These are phyloP conservation scores for Ilex paraguariensis DNA, from an alignment of 305 asterid species.

Conservation along the genomic window DNA sequence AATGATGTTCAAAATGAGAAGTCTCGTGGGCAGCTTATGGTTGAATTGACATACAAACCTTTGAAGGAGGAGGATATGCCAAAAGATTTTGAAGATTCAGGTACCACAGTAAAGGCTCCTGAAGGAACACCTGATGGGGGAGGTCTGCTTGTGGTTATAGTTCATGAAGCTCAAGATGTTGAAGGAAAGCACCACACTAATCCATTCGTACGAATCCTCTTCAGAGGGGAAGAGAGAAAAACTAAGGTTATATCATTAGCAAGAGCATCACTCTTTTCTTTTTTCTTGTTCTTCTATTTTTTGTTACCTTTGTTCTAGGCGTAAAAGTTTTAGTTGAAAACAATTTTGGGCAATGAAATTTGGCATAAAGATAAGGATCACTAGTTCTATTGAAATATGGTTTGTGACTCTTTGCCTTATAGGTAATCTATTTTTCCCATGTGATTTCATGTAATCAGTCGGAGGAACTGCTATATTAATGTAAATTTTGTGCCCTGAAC, in stretches of 20 bases:
- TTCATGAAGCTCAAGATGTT: conserved; percentile 93
- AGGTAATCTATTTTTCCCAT: too few species aligned
- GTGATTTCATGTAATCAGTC: too few species aligned
- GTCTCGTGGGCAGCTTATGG: conserved; percentile 77
- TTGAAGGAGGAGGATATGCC: conserved; percentile 71
- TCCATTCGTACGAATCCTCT: conserved; percentile 73
- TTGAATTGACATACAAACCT: conserved; percentile 92
- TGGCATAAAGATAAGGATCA: too few species aligned
- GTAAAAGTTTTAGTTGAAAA: too few species aligned
- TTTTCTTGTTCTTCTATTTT: not conserved
- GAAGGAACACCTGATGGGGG: conserved; percentile 92
- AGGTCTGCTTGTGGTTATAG: conserved; percentile 68
- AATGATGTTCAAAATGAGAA: conserved; percentile 39
- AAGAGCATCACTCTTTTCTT: conserved; percentile 13
- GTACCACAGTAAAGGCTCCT: conserved; percentile 60
- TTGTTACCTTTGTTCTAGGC: not conserved
- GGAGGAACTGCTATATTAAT: too few species aligned
- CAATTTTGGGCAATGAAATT: too few species aligned
- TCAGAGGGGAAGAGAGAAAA: conserved; percentile 90
- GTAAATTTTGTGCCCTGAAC: too few species aligned
- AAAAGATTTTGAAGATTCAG: conserved; percentile 38
- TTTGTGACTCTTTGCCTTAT: too few species aligned
- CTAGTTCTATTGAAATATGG: too few species aligned
- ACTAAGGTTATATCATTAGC: conserved; percentile 53
- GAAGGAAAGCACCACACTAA: conserved; percentile 99